Base-by-base conservation (phyloP, 2,329 filamentous ascomycete genomes). In the Penicillium hordei region DNA sequence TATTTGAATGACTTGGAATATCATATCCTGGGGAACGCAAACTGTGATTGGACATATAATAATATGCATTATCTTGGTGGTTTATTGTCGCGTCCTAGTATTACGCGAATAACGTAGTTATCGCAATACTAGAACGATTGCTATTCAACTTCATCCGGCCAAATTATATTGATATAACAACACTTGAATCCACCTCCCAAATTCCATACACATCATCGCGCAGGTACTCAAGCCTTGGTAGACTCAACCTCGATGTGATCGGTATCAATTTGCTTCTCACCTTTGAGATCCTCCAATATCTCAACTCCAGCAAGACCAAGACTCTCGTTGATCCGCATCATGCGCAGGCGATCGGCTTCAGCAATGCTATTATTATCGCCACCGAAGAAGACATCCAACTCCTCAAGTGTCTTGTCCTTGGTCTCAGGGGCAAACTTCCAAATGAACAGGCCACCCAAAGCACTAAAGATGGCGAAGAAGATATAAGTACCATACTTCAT, bases 241-340 rank as follows among this genome's bases (percentile, higher is more conserved):
- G 40, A 58, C 19, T 46, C 44, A 12, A 60, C 57, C 58, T 63
- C 62, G 23, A 66, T 45, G 39, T 68, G 63, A 17, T 65, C 61
- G 5, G 52, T 36, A 27, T 53, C 43, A 44, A 59, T 50, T 13
- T 45, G 23, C 52, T 62, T 60, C 42, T 64, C 66, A 29, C 64
- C 59, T 52, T 71, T 68, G 25, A 70, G 59, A 29, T 65, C 64
- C 46, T 64, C 60, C 17, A 69, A 48, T 17, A 40, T 60, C 55
- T 73, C 64, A 0, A 73, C 62, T 23, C 66, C 69, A 34, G 65
- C 75, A 52, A 90, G 75, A 0, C 89, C 89, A 60, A 91, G 86
- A 65, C 90, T 87, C 33, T 78, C 76, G 70, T 90, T 87, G 66
- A 91, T 89, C 70, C 88, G 84, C n/a, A 81, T 81, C 86, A 90